Evolutionary conservation across 176 grass and related monocot species (phyloP).

Genomic region (Hyparrhenia diplandra): DNA sequence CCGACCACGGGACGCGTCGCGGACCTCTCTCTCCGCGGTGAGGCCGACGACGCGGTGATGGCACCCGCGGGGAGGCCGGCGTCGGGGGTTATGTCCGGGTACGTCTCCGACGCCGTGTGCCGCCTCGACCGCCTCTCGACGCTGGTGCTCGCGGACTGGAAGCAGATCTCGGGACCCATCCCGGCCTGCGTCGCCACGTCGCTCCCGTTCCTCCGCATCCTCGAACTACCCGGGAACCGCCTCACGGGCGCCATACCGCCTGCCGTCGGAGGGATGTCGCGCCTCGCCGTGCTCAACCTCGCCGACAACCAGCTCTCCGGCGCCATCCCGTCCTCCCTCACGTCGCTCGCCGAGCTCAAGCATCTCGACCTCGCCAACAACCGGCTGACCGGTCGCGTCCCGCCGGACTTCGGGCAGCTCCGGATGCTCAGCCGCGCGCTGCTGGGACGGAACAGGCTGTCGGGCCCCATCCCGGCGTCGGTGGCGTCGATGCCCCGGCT

Average conservation of each 20-base stretch:
- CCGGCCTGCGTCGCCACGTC: slow-evolving; percentile 70
- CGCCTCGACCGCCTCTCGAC: slow-evolving; percentile 56
- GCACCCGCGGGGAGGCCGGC: slow-evolving; percentile 42
- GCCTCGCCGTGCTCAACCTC: slow-evolving; percentile 84
- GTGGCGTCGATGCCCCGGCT: slow-evolving; percentile 47
- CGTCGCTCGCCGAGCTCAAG: slow-evolving; percentile 48
- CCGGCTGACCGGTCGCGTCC: slow-evolving; percentile 55
- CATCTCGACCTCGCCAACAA: slow-evolving; percentile 94
- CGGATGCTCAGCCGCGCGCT: slow-evolving; percentile 82
- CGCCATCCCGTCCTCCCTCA: slow-evolving; percentile 44
- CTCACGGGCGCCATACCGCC: slow-evolving; percentile 50
- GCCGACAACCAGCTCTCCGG: slow-evolving; percentile 73
- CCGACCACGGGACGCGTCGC: slow-evolving; percentile 61
- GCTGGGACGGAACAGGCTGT: slow-evolving; percentile 61
- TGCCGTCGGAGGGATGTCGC: slow-evolving; percentile 50
- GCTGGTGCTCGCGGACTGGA: slow-evolving; percentile 90
- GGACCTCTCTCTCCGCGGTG: slow-evolving; percentile 73
- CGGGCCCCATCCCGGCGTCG: slow-evolving; percentile 66
- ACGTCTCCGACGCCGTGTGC: slow-evolving; percentile 80
- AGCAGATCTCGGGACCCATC: slow-evolving; percentile 70
- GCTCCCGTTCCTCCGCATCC: slow-evolving; percentile 57
- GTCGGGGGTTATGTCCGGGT: slow-evolving; percentile 87
- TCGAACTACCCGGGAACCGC: slow-evolving; percentile 79
- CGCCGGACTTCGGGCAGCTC: slow-evolving; percentile 47
- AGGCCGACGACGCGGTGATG: slow-evolving; percentile 79